A percentile compares a stretch with the other conserved stretches of the same genome.
phyloP scores from a whole-genome alignment of 495 filamentous ascomycete genomes.

The Sphaerosporella brunnea region DNA sequence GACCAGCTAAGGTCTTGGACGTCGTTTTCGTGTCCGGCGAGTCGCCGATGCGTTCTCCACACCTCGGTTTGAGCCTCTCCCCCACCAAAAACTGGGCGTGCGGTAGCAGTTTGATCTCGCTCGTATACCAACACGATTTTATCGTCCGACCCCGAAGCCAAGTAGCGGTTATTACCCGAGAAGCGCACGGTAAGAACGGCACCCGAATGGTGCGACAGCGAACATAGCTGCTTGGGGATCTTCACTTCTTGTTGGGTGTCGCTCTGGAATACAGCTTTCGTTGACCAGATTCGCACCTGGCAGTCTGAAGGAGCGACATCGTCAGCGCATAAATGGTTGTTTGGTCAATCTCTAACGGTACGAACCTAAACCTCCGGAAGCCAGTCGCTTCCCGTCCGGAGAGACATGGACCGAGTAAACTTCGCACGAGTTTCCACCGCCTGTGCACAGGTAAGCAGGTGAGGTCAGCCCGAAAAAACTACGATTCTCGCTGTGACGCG shows the following conservation, averaged over 20 bases:
- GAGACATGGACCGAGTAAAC: slow-evolving; percentile 96
- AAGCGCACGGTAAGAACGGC: slow-evolving; percentile 95
- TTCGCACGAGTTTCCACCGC: slow-evolving; percentile 32
- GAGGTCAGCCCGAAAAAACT: too few species aligned
- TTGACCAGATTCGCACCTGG: slow-evolving; percentile 94
- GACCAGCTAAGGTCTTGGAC: slow-evolving; percentile 98
- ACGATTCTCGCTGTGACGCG: slow-evolving; percentile 1
- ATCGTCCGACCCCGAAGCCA: slow-evolving; percentile 93
- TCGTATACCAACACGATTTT: slow-evolving; percentile 95
- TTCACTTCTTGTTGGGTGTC: slow-evolving; percentile 43
- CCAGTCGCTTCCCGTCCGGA: slow-evolving; percentile 75
- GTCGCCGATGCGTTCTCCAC: slow-evolving; percentile 80
- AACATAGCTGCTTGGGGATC: slow-evolving; percentile 84
- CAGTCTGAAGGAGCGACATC: too few species aligned
- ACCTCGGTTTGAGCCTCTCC: slow-evolving; percentile 90
- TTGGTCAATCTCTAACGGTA: too few species aligned
- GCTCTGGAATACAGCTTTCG: slow-evolving; percentile 72
- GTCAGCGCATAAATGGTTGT: too few species aligned
- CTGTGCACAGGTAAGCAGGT: too few species aligned
- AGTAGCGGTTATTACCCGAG: slow-evolving; percentile 76
- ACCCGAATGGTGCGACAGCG: slow-evolving; percentile 93
- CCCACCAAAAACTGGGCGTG: slow-evolving; percentile 38
- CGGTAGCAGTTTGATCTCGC: slow-evolving; percentile 38
- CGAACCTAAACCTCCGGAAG: slow-evolving; percentile 39
- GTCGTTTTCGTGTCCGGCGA: slow-evolving; percentile 96